Base-by-base conservation (phyloP, 1,284 basidiomycete species). In the Papiliotrema fonsecae region DNA sequence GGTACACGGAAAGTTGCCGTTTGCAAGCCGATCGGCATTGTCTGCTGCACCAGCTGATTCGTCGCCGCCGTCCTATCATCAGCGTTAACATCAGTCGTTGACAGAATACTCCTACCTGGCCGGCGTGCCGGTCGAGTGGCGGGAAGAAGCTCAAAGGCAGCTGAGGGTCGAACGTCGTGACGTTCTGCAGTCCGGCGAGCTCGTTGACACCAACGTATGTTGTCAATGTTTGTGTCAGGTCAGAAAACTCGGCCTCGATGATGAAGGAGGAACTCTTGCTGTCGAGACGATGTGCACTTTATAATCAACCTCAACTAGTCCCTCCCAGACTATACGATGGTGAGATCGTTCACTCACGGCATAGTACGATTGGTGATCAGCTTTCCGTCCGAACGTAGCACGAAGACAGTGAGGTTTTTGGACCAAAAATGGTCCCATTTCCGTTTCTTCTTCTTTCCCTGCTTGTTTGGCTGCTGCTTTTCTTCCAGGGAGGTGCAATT, bases 221-320 rank as follows among this genome's bases (percentile, higher is more conserved):
- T 6, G 54, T 34, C 16, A 67, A 41, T 4, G 31, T 52, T 34
- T 64, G 58, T 9, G 54, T 46, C 0, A 55, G 46, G 3, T 48
- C 18, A 3, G 48, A 36, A n/a, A 69, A 49, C 6, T 45, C 50
- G 3, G 50, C 57, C 7, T 50, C 40, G 28, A 65, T 26, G 2
- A 37, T 37, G 25, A 65, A 49, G 18, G 50, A 45, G 25, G 51
- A 49, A 16, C 38, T 35, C 4, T 45, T 40, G 6, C 50, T 45
- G 10, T 43, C 45, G 27, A 63, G 42, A 16, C 51, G 48, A 16
- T 50, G 44, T 19, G 56, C 62, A 25, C 60, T 64, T 45, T 25
- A 49, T n/a, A n/a, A n/a, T n/a, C n/a, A 45, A n/a, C 5, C 18
- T 45, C 42, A 39, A 26, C 13, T 7, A 37, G 11, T 37, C 10